Evolutionary conservation across 768 basidiomycete species (phyloP).

Genomic region (Boletus bicolor): DNA sequence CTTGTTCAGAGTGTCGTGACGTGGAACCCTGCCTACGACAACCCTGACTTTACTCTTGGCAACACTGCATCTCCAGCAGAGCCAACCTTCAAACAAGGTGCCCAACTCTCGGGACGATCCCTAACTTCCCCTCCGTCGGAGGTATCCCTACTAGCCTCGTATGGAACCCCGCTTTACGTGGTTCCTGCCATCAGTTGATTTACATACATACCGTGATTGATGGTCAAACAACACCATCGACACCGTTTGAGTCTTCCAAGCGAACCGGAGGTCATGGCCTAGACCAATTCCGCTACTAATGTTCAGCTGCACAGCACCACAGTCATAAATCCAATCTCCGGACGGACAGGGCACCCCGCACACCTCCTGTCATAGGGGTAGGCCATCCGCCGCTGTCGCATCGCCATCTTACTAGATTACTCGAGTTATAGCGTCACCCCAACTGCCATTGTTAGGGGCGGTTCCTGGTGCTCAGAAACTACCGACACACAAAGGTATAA

Average conservation of each 20-base stretch:
- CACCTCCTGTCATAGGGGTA: neutral
- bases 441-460: neutral
- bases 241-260: too few relatives aligned
- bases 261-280: too few relatives aligned
- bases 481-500: neutral
- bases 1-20: neutral
- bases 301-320: too few relatives aligned
- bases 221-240: conserved; percentile 24
- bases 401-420: neutral
- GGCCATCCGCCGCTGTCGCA: neutral
- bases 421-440: too few relatives aligned
- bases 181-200: conserved; percentile 59
- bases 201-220: conserved; percentile 32
- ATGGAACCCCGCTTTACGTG: conserved; percentile 51
- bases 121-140: too few relatives aligned
- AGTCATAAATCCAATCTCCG: too few relatives aligned
- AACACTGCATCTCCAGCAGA: conserved; percentile 36
- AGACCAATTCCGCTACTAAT: too few relatives aligned
- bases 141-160: neutral
- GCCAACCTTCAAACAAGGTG: conserved; percentile 24
- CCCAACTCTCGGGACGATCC: too few relatives aligned
- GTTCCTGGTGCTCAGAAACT: neutral
- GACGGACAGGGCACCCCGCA: neutral
- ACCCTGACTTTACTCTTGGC: conserved; percentile 19
- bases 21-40: conserved; percentile 12